Evolutionary conservation across 169 alveolate genomes (phyloP).

Genomic region (Cystoisospora suis): DNA sequence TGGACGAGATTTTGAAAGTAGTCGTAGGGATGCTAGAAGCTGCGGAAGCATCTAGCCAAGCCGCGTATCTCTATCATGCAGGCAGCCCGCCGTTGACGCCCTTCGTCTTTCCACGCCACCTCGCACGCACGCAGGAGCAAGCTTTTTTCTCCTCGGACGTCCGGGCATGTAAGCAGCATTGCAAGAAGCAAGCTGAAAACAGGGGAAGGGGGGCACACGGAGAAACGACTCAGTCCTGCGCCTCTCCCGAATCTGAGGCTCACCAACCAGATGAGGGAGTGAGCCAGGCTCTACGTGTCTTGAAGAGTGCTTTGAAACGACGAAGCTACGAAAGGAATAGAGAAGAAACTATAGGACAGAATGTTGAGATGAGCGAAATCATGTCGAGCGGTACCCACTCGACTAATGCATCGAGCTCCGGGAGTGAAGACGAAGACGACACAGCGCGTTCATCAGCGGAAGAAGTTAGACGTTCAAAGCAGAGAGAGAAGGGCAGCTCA

Average conservation of each 20-base stretch:
- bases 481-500: too few relatives aligned
- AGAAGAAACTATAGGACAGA: too few relatives aligned
- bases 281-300: not conserved
- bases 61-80: conserved; percentile 39
- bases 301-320: not conserved
- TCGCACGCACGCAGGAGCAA: conserved; percentile 45
- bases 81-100: conserved; percentile 52
- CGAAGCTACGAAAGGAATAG: too few relatives aligned
- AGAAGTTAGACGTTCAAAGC: too few relatives aligned
- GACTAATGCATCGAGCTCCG: too few relatives aligned
- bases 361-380: too few relatives aligned
- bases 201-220: not conserved
- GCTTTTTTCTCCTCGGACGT: not conserved
- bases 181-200: not conserved
- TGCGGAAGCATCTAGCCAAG: not conserved
- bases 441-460: too few relatives aligned
- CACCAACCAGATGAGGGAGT: not conserved
- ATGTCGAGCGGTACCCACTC: too few relatives aligned
- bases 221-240: not conserved
- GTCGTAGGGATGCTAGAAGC: not conserved
- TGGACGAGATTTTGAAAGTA: conserved; percentile 1
- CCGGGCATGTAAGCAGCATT: not conserved
- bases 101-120: conserved; percentile 43
- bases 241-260: not conserved
- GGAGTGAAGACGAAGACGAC: too few relatives aligned